Base-by-base conservation (phyloP, 805 yeast genomes). In the Teunomyces gatunensis region DNA sequence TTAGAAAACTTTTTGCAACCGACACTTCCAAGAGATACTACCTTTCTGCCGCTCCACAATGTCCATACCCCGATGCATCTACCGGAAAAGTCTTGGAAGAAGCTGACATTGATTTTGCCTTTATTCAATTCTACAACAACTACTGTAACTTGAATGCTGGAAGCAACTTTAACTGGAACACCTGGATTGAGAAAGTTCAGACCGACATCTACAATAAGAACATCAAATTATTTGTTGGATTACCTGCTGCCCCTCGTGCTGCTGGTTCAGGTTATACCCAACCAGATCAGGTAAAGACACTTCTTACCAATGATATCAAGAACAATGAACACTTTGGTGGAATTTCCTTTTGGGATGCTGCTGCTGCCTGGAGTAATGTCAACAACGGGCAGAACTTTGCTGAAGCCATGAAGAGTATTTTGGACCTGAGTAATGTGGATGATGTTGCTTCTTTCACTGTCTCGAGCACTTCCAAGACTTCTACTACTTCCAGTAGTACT, bases 21-120 rank as follows among this genome's bases (percentile, higher is more conserved):
- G 65, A 62, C 47, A 4, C 54, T 13, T 73, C 85, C 40, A 86
- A 83, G 66, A 57, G 67, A 25, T 87, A 83, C 70, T 87, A 84
- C 63, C 70, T 89, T 39, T 82, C 95, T 45, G 96, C 96, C 54
- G 92, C 97, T 52, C 97, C 97, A 17, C 96, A 89, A 71, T 91
- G 97, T 71, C 85, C 82, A 21, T 86, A 83, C 64, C 96, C 96
- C 15, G 97, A 90, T 69, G 84, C 53, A 7, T 55, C 58, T 21
- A 53, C 63, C 17, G 64, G 65, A 17, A 56, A 52, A 17, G 51
- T 63, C 20, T 51, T 67, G 39, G 46, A 54, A 80, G 42, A 77
- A 66, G 82, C 88, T 9, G 73, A 79, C 33, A 73, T 90, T 54
- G 96, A 90, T 67, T 89, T 82, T 64, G 86, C 89, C 4, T 89